Conservation (phyloP, 345 rosid genomes). For the Adansonia digitata region DNA sequence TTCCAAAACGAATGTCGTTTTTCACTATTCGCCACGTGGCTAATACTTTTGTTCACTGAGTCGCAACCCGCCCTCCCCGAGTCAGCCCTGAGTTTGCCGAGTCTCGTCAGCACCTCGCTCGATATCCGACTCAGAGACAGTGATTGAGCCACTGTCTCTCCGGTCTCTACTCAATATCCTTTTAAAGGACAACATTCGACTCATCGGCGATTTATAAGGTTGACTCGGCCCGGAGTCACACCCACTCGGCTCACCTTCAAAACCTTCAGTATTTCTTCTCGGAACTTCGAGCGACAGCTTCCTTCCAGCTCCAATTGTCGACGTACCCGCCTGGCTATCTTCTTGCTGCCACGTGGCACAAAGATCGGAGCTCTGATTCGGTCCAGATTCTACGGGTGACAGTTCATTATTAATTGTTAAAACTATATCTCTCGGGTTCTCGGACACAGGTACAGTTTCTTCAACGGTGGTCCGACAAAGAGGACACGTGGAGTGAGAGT, state of each 20-base stretch:
- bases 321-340: constrained; percentile 9
- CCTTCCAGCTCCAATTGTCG: constrained; percentile 22
- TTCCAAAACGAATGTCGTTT: too few species aligned
- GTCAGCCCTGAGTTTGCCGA: constrained; percentile 11
- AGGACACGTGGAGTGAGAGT: constrained; percentile 85
- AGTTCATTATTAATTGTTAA: constrained; percentile 11
- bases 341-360: constrained; percentile 28
- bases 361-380: constrained; percentile 27
- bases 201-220: constrained; percentile 52
- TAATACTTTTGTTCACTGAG: neutral
- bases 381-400: constrained; percentile 18
- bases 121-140: constrained; percentile 32
- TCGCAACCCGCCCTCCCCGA: too few species aligned
- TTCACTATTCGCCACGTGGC: neutral
- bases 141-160: constrained; percentile 20
- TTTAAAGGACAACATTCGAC: constrained; percentile 52
- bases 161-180: constrained; percentile 51
- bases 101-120: constrained; percentile 38
- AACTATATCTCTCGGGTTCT: constrained; percentile 18
- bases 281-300: constrained; percentile 45
- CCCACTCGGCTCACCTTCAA: constrained; percentile 19
- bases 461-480: constrained; percentile 83
- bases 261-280: constrained; percentile 25
- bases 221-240: constrained; percentile 24
- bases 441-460: neutral